Evolutionary conservation across 2,329 filamentous ascomycete genomes (phyloP).

Genomic region (Hawksworthiomyces lignivorus): DNA sequence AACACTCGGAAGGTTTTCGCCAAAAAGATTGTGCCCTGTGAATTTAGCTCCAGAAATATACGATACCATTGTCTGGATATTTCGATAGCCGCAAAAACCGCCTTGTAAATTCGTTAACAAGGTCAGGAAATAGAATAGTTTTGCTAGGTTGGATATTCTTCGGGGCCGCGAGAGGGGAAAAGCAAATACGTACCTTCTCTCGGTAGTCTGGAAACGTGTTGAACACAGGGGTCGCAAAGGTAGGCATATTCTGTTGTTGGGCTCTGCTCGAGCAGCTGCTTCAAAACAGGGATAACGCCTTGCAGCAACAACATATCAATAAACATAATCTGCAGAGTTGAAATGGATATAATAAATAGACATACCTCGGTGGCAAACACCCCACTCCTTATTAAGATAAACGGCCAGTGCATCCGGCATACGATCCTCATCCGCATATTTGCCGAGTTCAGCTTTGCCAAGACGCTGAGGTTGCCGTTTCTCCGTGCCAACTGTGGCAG

Average conservation of each 20-base stretch:
- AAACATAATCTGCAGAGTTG: slow-evolving; percentile 9
- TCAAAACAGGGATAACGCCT: slow-evolving; percentile 55
- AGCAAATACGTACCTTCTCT: slow-evolving; percentile 52
- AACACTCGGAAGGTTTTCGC: slow-evolving; percentile 60
- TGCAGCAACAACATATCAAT: too few species aligned
- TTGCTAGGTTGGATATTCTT: too few species aligned
- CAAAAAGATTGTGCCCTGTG: slow-evolving; percentile 53
- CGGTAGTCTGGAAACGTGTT: slow-evolving; percentile 76
- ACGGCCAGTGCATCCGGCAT: slow-evolving; percentile 65
- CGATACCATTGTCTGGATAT: slow-evolving; percentile 85
- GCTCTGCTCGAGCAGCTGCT: slow-evolving; percentile 58
- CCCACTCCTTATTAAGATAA: slow-evolving; percentile 53
- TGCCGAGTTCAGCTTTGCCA: slow-evolving; percentile 58
- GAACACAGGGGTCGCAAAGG: slow-evolving; percentile 66
- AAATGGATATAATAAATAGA: slow-evolving; percentile 24
- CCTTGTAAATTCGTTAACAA: slow-evolving; percentile 33
- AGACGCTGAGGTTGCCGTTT: slow-evolving; percentile 12
- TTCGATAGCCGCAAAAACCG: slow-evolving; percentile 90
- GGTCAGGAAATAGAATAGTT: background rate
- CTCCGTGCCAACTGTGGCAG: too few species aligned
- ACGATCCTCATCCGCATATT: slow-evolving; percentile 62
- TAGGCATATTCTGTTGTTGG: slow-evolving; percentile 61
- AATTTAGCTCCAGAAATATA: slow-evolving; percentile 58
- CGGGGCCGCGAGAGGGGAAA: too few species aligned
- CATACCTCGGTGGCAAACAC: slow-evolving; percentile 45